phyloP scores from a whole-genome alignment of 495 filamentous ascomycete species.

The Oleoguttula mirabilis region DNA sequence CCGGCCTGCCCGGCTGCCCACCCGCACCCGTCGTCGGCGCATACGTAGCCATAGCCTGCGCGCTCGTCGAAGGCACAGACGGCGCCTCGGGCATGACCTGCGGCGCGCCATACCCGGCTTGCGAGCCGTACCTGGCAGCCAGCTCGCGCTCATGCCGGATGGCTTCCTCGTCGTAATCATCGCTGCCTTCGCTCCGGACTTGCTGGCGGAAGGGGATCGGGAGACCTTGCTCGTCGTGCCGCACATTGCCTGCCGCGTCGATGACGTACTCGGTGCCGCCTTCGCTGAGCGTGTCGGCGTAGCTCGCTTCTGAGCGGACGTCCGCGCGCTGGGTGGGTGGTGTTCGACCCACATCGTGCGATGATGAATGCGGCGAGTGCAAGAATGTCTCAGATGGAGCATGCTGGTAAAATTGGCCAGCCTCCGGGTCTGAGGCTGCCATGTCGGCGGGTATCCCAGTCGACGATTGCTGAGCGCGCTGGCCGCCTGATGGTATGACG shows the following conservation, averaged over 20 bases:
- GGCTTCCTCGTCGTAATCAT: slow-evolving; percentile 43
- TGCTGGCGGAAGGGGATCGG: slow-evolving; percentile 31
- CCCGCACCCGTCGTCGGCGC: not conserved
- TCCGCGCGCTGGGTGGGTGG: slow-evolving; percentile 8
- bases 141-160: slow-evolving; percentile 38
- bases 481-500: too few species aligned
- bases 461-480: not conserved
- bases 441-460: not conserved
- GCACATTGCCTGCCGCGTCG: slow-evolving; percentile 37
- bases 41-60: slow-evolving; percentile 11
- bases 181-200: slow-evolving; percentile 35
- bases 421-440: slow-evolving; percentile 1
- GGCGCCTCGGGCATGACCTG: slow-evolving; percentile 12
- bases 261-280: slow-evolving; percentile 45
- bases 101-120: not conserved
- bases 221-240: slow-evolving; percentile 35
- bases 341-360: not conserved
- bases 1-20: slow-evolving; percentile 20
- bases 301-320: slow-evolving; percentile 38
- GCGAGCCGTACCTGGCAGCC: slow-evolving; percentile 34
- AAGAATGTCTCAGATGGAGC: slow-evolving; percentile 20
- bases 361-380: slow-evolving; percentile 22
- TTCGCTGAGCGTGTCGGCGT: slow-evolving; percentile 38
- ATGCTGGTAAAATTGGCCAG: slow-evolving; percentile 23
- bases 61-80: slow-evolving; percentile 5